phyloP scores from a whole-genome alignment of 106 monocot species.

The Dendrobium nobile region DNA sequence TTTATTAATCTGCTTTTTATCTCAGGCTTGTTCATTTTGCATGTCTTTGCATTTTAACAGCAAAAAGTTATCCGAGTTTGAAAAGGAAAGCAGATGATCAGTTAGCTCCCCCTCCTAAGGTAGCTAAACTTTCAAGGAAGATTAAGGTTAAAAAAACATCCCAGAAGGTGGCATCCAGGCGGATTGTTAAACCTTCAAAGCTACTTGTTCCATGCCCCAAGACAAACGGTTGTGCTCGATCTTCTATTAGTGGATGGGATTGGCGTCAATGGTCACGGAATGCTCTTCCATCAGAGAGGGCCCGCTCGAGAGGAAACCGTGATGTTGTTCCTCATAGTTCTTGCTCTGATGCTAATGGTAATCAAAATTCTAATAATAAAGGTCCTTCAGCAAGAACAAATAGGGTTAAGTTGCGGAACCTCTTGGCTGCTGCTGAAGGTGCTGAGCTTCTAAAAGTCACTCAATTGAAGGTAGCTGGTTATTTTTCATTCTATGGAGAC shows the following conservation, averaged over 20 bases:
- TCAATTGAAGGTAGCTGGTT: constrained; percentile 57
- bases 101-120: constrained; percentile 16
- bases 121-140: constrained; percentile 13
- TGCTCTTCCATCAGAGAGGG: constrained; percentile 71
- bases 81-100: constrained; percentile 45
- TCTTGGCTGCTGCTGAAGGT: constrained; percentile 91
- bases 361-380: constrained; percentile 37
- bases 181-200: constrained; percentile 25
- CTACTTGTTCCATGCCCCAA: constrained; percentile 48
- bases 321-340: constrained; percentile 1
- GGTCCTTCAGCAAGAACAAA: constrained; percentile 96
- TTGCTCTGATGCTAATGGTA: constrained; percentile 12
- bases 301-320: constrained; percentile 43
- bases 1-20: not conserved
- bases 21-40: not conserved
- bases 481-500: not conserved
- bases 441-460: constrained; percentile 80
- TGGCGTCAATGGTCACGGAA: constrained; percentile 84
- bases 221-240: constrained; percentile 82
- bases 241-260: constrained; percentile 85
- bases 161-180: constrained; percentile 6
- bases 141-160: constrained; percentile 21
- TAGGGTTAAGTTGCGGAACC: constrained; percentile 73
- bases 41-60: constrained; percentile 24
- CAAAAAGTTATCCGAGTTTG: constrained; percentile 9